Conservation (phyloP, 2,329 filamentous ascomycete species). For the Immersiporthe knoxdaviesiana region DNA sequence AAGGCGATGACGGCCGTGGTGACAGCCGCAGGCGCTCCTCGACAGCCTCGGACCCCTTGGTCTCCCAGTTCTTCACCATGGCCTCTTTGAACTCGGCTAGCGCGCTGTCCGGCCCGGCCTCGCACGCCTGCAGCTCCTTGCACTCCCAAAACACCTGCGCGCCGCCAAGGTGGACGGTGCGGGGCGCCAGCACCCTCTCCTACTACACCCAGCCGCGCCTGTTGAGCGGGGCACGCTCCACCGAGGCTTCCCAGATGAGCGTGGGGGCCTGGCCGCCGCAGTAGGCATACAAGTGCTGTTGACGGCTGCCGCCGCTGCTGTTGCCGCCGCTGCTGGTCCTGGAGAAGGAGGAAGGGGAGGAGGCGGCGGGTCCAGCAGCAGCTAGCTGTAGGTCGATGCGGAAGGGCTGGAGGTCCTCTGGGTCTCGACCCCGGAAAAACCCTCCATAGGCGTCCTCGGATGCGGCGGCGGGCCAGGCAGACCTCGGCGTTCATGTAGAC, state of each 20-base stretch:
- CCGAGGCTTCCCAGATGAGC: not conserved
- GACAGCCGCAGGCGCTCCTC: not conserved
- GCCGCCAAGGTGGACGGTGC: conserved; percentile 12
- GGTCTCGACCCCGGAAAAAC: conserved; percentile 12
- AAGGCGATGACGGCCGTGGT: not conserved
- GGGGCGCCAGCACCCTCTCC: conserved; percentile 12
- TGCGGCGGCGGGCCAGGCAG: conserved; percentile 7
- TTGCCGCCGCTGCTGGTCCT: not conserved
- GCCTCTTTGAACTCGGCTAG: not conserved
- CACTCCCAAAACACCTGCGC: conserved; percentile 17
- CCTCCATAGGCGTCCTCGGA: conserved; percentile 5
- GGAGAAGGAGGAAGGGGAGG: not conserved
- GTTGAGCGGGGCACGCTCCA: conserved; percentile 7
- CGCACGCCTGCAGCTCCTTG: conserved; percentile 11
- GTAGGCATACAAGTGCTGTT: not conserved
- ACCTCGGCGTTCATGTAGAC: conserved; percentile 16
- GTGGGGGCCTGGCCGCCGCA: not conserved
- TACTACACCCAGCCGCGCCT: conserved; percentile 17
- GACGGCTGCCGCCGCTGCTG: not conserved
- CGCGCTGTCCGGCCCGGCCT: conserved; percentile 5
- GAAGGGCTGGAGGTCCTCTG: not conserved
- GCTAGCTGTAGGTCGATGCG: not conserved
- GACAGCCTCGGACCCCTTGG: not conserved
- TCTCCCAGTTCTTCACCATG: conserved; percentile 6
- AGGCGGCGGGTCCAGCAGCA: not conserved